Evolutionary conservation across 2,329 filamentous ascomycete genomes (phyloP), one percentile per base, ranked within the genome.

Genomic region (Penicillium sp.): DNA sequence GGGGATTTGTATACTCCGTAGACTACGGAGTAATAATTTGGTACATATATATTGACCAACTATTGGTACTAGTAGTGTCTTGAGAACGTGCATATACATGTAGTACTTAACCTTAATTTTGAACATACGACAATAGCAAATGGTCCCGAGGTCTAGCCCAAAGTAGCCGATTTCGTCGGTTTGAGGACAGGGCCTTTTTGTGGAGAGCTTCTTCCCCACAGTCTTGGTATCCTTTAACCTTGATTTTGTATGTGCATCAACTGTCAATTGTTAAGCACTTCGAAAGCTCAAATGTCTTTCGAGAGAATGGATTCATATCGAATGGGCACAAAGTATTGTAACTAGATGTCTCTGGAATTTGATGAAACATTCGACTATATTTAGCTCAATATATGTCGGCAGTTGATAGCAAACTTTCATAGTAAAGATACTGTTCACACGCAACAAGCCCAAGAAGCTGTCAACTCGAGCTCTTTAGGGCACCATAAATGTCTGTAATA

Each of bases 151-250:
- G 16, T 26, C 46, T 38, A 18, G 32, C 20, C 32, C 10, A 26
- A 26, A 37, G 14, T 32, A 14, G 20, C 20, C 45, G 3, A 50
- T 14, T 13, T 42, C 13, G 10, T 16, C 11, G 11, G 20, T n/a
- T 34, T 46, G n/a, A 26, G n/a, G 35, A 37, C 29, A 51, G 20
- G 47, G 48, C 39, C 26, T 16, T 53, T 47, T 53, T 47, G 42
- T 47, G 51, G 51, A 35, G 44, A 42, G 44, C 22, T 22, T 24
- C 22, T 47, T 49, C 45, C 51, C 45, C 51, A 42, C 51, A 49
- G 35, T 48, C 44, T 54, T 38, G 40, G 50, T 45, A 44, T 38
- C 14, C 35, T 31, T 38, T 16, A 49, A 38, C 46, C 34, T 24
- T 49, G 32, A 26, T 49, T 37, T 20, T 26, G 18, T 22, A 22